Evolutionary conservation across 495 filamentous ascomycete genomes (phyloP).

Genomic region (Trichoderma asperelloides): DNA sequence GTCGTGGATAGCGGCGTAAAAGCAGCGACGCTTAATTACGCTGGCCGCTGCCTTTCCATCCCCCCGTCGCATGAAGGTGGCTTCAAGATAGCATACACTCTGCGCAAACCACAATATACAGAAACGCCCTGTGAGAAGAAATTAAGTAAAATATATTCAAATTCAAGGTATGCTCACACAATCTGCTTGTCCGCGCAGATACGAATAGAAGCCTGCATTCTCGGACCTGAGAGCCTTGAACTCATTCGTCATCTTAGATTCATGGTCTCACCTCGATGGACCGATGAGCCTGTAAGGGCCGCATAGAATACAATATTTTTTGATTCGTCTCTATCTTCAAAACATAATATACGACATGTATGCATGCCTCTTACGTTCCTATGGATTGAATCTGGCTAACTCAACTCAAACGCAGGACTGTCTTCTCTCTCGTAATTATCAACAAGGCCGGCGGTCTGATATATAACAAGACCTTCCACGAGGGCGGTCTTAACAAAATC

Average conservation of each 20-base stretch:
- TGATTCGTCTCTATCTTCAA: background rate
- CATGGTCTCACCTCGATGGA: background rate
- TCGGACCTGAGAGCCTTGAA: background rate
- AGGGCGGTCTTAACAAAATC: slow-evolving; percentile 70
- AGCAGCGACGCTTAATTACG: background rate
- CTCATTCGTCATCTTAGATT: background rate
- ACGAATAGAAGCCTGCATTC: background rate
- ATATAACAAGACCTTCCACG: slow-evolving; percentile 87
- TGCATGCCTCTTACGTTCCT: background rate
- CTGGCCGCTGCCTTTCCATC: background rate
- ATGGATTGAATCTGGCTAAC: background rate
- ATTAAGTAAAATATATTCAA: background rate
- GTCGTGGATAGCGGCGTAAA: background rate
- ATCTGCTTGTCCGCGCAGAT: background rate
- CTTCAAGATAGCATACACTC: background rate
- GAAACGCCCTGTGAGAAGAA: background rate
- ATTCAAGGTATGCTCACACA: background rate
- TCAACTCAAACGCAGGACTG: slow-evolving; percentile 50
- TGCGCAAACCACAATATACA: background rate
- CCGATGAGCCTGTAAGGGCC: slow-evolving; percentile 4
- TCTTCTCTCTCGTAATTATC: slow-evolving; percentile 91
- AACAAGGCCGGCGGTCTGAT: slow-evolving; percentile 96
- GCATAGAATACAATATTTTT: background rate
- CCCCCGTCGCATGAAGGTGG: background rate
- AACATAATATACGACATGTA: background rate